Evolutionary conservation across 495 filamentous ascomycete genomes (phyloP).

Genomic region (Hypoxylon rickii): DNA sequence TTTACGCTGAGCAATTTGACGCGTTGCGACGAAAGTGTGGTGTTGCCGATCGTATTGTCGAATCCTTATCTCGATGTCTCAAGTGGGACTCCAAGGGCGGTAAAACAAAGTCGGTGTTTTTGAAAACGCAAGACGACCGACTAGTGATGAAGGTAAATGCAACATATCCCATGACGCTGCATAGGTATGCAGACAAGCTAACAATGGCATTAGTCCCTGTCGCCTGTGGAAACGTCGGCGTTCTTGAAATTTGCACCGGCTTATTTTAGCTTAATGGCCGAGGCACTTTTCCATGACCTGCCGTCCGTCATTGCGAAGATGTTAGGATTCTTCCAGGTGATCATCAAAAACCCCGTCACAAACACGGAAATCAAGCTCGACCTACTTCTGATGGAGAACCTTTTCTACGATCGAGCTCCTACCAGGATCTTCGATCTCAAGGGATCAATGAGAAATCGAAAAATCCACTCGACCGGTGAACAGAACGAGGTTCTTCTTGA

Average conservation of each 20-base stretch:
- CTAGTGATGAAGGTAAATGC: slow-evolving; percentile 74
- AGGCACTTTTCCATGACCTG: slow-evolving; percentile 93
- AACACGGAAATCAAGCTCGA: slow-evolving; percentile 95
- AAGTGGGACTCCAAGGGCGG: slow-evolving; percentile 99
- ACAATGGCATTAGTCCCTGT: slow-evolving; percentile 61
- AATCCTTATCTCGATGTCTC: slow-evolving; percentile 89
- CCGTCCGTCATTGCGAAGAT: slow-evolving; percentile 99
- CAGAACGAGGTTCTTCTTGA: slow-evolving; percentile 95
- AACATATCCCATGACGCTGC: background rate
- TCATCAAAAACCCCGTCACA: slow-evolving; percentile 92
- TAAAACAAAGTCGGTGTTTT: slow-evolving; percentile 96
- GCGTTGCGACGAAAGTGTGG: slow-evolving; percentile 91
- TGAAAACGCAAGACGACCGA: slow-evolving; percentile 94
- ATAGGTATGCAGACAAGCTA: slow-evolving; percentile 5
- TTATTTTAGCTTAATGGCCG: slow-evolving; percentile 96
- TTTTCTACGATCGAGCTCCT: slow-evolving; percentile 94
- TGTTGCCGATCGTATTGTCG: slow-evolving; percentile 88
- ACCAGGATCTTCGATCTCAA: slow-evolving; percentile 97
- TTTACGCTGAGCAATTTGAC: slow-evolving; percentile 97
- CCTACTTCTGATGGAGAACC: slow-evolving; percentile 95
- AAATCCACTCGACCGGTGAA: slow-evolving; percentile 92
- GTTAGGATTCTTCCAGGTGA: slow-evolving; percentile 97
- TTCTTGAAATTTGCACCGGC: slow-evolving; percentile 94
- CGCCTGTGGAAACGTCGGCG: slow-evolving; percentile 86
- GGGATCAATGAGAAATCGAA: slow-evolving; percentile 96